These are phyloP conservation scores for Solanum acaule DNA, from an alignment of 257 asterid species.

Conservation along the genomic window DNA sequence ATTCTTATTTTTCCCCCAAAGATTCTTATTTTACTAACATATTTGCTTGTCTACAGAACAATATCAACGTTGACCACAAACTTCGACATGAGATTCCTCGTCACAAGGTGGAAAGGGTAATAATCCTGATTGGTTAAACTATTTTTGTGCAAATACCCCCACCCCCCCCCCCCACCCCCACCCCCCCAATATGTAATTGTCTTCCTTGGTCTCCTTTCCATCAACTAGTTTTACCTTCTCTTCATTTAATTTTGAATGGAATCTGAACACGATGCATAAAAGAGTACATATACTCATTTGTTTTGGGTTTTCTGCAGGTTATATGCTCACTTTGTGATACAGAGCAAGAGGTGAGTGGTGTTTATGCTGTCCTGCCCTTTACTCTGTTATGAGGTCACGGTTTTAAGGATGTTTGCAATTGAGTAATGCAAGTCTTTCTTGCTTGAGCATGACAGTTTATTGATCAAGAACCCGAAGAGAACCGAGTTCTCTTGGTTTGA, in stretches of 20 bases:
- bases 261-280: neutral
- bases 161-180: neutral
- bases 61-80: conserved; percentile 40
- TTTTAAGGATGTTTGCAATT: neutral
- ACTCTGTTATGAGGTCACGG: neutral
- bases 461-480: neutral
- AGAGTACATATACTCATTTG: neutral
- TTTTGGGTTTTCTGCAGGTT: conserved; percentile 31
- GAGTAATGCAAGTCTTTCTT: neutral
- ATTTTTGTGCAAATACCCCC: neutral
- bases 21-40: neutral
- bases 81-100: conserved; percentile 79
- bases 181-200: neutral
- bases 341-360: conserved; percentile 71
- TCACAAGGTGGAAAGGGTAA: conserved; percentile 59
- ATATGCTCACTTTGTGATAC: conserved; percentile 77
- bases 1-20: neutral
- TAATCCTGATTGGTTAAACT: neutral
- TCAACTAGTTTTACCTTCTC: neutral
- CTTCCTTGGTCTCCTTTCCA: neutral
- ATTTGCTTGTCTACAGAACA: conserved; percentile 33
- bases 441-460: neutral
- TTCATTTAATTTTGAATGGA: neutral
- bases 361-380: neutral
- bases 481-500: neutral